These are phyloP conservation scores for Halophytophthora batemanensis DNA, from an alignment of 352 stramenopile species.

Conservation along the genomic window DNA sequence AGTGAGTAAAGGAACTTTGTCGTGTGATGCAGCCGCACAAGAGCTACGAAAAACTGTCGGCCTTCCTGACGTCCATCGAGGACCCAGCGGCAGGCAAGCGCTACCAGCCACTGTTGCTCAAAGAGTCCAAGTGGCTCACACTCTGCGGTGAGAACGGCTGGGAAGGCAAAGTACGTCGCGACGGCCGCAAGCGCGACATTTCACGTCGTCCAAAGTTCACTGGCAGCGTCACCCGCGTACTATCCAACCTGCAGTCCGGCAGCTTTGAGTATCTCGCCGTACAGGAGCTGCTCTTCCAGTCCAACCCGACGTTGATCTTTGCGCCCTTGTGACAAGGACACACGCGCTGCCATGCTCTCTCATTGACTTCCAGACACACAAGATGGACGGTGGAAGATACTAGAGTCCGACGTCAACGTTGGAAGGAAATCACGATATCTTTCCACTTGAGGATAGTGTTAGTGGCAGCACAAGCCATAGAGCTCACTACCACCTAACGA, in stretches of 20 bases:
- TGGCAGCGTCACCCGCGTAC: slow-evolving; percentile 44
- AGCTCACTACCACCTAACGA: neutral
- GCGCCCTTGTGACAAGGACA: slow-evolving; percentile 24
- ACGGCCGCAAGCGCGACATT: slow-evolving; percentile 47
- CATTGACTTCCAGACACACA: too few species aligned
- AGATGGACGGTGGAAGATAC: too few species aligned
- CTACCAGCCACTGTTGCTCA: slow-evolving; percentile 57
- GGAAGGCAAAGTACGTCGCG: slow-evolving; percentile 55
- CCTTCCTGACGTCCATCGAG: slow-evolving; percentile 45
- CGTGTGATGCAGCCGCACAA: slow-evolving; percentile 39
- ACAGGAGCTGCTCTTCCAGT: slow-evolving; percentile 65
- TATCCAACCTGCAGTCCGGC: slow-evolving; percentile 54
- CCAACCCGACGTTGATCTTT: slow-evolving; percentile 66
- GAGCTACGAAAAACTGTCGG: slow-evolving; percentile 64
- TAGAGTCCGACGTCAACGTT: too few species aligned
- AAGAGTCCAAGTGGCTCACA: slow-evolving; percentile 60
- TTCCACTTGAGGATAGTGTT: slow-evolving; percentile 7
- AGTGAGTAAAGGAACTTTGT: neutral
- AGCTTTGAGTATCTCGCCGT: slow-evolving; percentile 75
- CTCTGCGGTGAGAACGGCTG: slow-evolving; percentile 64
- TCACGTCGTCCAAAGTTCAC: slow-evolving; percentile 53
- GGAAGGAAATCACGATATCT: neutral
- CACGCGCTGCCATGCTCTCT: too few species aligned
- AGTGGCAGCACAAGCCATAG: slow-evolving; percentile 7
- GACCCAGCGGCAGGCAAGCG: slow-evolving; percentile 43